Evolutionary conservation across 768 basidiomycete species (phyloP).

Genomic region (Termitomyces sp.): DNA sequence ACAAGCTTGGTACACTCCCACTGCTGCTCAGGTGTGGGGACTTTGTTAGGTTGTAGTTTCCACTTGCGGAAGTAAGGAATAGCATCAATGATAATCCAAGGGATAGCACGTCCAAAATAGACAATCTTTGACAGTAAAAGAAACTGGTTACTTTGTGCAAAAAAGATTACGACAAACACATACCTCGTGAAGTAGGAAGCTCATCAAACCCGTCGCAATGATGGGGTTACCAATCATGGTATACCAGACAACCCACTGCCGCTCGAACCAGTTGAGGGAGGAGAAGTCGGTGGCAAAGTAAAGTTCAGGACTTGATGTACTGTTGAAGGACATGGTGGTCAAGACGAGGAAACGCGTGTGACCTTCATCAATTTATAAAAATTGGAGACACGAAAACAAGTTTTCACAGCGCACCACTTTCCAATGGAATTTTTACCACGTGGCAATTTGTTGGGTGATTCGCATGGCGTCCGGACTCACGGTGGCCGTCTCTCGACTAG

Average conservation of each 20-base stretch:
- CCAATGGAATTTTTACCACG: slow-evolving; percentile 6
- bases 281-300: slow-evolving; percentile 56
- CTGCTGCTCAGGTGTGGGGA: slow-evolving; percentile 77
- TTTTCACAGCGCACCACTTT: slow-evolving; percentile 13
- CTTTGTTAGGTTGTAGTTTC: slow-evolving; percentile 88
- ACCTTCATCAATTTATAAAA: slow-evolving; percentile 7
- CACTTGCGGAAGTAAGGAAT: slow-evolving; percentile 91
- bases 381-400: neutral
- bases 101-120: slow-evolving; percentile 93
- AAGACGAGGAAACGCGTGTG: slow-evolving; percentile 5
- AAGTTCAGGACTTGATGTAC: slow-evolving; percentile 32
- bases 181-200: slow-evolving; percentile 92
- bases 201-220: slow-evolving; percentile 90
- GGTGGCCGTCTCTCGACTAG: neutral
- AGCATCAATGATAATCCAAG: slow-evolving; percentile 93
- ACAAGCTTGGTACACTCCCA: slow-evolving; percentile 97
- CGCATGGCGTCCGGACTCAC: no score
- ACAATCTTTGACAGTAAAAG: slow-evolving; percentile 52
- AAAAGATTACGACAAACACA: slow-evolving; percentile 18
- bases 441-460: slow-evolving; percentile 5
- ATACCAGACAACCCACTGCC: slow-evolving; percentile 84
- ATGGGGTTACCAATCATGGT: slow-evolving; percentile 81
- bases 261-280: slow-evolving; percentile 65
- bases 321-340: slow-evolving; percentile 44
- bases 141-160: neutral